A percentile compares a stretch with the other conserved stretches of the same genome.
phyloP scores from a whole-genome alignment of 2,329 filamentous ascomycete species.

The Cytospora schulzeri region DNA sequence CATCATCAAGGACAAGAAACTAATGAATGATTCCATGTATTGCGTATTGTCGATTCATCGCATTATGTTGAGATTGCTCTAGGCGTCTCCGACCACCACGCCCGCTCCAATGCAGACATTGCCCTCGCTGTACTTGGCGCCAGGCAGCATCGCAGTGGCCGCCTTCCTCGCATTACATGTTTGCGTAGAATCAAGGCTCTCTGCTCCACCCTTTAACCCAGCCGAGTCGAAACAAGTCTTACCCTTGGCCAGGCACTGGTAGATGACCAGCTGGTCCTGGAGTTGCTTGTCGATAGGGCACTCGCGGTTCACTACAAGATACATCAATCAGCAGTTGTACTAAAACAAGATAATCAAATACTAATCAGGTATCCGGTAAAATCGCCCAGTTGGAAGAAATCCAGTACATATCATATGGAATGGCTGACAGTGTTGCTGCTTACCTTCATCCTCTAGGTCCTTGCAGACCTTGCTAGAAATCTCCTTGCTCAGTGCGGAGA shows the following conservation, averaged over 20 bases:
- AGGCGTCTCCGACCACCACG: slow-evolving; percentile 5
- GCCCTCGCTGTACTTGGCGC: slow-evolving; percentile 9
- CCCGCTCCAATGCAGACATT: slow-evolving; percentile 21
- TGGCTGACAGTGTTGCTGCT: background rate
- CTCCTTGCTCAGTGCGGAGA: slow-evolving; percentile 37
- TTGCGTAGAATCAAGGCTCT: slow-evolving; percentile 13
- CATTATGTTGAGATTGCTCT: background rate
- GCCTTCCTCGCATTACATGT: slow-evolving; percentile 14
- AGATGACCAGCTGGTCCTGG: slow-evolving; percentile 63
- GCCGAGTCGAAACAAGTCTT: slow-evolving; percentile 47
- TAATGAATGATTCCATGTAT: background rate
- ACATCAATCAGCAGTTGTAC: background rate
- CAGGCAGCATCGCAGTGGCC: slow-evolving; percentile 11
- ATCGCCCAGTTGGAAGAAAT: too few species aligned
- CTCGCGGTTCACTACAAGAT: slow-evolving; percentile 38
- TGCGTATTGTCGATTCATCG: background rate
- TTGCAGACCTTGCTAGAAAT: slow-evolving; percentile 49
- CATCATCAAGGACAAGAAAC: too few species aligned
- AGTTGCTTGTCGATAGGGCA: slow-evolving; percentile 58
- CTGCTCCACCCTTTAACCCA: background rate
- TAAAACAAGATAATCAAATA: too few species aligned
- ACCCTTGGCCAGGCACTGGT: slow-evolving; percentile 61
- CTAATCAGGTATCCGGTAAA: too few species aligned
- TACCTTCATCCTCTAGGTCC: slow-evolving; percentile 48
- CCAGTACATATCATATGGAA: background rate